phyloP scores from a whole-genome alignment of 306 rosid species.

The Luffa aegyptiaca region DNA sequence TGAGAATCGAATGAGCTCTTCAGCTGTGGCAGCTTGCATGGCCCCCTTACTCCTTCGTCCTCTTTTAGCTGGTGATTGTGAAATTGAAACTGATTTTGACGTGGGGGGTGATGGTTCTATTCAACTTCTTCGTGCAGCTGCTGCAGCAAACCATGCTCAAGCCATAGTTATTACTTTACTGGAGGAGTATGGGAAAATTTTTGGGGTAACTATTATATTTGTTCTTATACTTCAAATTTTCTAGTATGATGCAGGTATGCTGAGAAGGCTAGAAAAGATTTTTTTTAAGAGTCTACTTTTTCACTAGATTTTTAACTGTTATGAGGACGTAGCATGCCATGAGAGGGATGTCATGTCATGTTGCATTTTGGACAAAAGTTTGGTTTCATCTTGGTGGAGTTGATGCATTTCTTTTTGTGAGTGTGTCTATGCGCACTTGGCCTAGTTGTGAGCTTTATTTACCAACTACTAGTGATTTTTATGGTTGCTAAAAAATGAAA shows the following conservation, averaged over 20 bases:
- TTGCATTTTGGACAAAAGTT: neutral
- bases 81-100: constrained; percentile 73
- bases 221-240: neutral
- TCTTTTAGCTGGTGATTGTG: constrained; percentile 89
- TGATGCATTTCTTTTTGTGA: neutral
- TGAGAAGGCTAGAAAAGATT: neutral
- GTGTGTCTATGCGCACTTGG: neutral
- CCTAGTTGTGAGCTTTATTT: neutral
- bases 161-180: constrained; percentile 77
- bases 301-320: neutral
- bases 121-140: constrained; percentile 95
- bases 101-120: constrained; percentile 82
- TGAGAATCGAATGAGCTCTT: constrained; percentile 83
- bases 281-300: neutral
- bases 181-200: constrained; percentile 67
- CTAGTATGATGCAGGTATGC: neutral
- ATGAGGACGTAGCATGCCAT: neutral
- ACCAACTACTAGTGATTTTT: neutral
- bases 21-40: constrained; percentile 99
- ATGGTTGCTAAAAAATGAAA: neutral
- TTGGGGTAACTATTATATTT: constrained; percentile 43
- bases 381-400: neutral
- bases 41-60: constrained; percentile 96
- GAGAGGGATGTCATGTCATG: neutral
- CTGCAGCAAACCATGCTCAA: constrained; percentile 98